Evolutionary conservation across 1,284 basidiomycete species (phyloP).

Genomic region (Amylostereum areolatum): DNA sequence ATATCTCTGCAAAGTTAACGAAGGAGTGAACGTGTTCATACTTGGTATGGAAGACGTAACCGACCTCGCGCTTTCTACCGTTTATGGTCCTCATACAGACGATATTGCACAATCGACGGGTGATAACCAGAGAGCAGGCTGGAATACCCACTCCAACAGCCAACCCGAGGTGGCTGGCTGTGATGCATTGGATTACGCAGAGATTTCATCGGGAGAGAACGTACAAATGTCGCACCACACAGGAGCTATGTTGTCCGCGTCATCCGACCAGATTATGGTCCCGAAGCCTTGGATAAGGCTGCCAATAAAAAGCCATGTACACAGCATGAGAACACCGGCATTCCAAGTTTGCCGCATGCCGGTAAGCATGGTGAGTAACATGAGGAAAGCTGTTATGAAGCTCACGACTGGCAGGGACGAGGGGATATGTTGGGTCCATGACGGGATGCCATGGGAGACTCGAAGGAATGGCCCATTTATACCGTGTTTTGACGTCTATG

Average conservation of each 20-base stretch:
- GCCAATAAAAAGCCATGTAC: neutral
- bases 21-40: too few species aligned
- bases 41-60: too few species aligned
- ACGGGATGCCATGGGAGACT: neutral
- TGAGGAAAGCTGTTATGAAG: neutral
- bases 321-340: neutral
- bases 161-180: too few species aligned
- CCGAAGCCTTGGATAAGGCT: neutral
- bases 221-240: neutral
- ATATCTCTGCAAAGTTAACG: too few species aligned
- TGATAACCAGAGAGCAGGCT: too few species aligned
- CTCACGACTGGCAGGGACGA: neutral
- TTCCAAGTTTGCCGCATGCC: neutral
- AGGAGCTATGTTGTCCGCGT: neutral
- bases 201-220: neutral
- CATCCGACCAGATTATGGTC: neutral
- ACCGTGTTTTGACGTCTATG: too few species aligned
- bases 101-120: too few species aligned
- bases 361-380: neutral
- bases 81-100: too few species aligned
- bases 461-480: too few species aligned
- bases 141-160: too few species aligned
- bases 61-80: too few species aligned
- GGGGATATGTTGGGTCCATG: neutral
- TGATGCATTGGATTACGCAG: too few species aligned